Conservation (phyloP, 2,329 filamentous ascomycete genomes). For the Exophiala xenobiotica region DNA sequence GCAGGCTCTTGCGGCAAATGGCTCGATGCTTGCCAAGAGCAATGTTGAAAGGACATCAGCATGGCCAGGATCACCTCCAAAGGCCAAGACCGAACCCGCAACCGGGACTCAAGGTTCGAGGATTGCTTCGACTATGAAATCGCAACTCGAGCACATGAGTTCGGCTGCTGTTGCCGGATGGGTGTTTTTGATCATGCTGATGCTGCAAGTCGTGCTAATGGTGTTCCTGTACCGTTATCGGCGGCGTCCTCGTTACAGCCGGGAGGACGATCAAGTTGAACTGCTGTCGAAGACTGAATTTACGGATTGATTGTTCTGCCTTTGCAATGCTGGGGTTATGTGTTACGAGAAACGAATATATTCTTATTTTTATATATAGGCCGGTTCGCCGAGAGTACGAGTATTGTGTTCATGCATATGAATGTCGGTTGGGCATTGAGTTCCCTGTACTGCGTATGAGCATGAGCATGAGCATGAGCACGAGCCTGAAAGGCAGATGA, state of each 20-base stretch:
- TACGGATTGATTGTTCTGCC: neutral
- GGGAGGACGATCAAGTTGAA: neutral
- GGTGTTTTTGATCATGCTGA: neutral
- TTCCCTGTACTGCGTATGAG: no score
- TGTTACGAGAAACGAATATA: neutral
- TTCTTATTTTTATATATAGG: neutral
- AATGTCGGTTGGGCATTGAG: no score
- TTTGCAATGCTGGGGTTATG: neutral
- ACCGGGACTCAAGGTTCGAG: no score
- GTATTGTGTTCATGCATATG: no score
- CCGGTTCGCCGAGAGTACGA: neutral
- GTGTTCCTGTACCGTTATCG: neutral
- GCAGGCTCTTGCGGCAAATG: conserved; percentile 1
- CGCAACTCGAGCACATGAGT: no score
- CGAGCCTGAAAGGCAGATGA: no score
- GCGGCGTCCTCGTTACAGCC: neutral
- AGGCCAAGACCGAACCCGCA: no score
- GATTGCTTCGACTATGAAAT: no score
- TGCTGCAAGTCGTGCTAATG: neutral
- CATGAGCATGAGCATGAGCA: no score
- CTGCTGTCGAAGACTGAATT: neutral
- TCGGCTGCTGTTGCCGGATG: no score
- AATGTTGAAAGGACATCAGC: neutral
- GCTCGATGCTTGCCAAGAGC: neutral
- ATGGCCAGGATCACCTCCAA: neutral